phyloP scores from a whole-genome alignment of 495 filamentous ascomycete genomes.

The Neurospora sp. region DNA sequence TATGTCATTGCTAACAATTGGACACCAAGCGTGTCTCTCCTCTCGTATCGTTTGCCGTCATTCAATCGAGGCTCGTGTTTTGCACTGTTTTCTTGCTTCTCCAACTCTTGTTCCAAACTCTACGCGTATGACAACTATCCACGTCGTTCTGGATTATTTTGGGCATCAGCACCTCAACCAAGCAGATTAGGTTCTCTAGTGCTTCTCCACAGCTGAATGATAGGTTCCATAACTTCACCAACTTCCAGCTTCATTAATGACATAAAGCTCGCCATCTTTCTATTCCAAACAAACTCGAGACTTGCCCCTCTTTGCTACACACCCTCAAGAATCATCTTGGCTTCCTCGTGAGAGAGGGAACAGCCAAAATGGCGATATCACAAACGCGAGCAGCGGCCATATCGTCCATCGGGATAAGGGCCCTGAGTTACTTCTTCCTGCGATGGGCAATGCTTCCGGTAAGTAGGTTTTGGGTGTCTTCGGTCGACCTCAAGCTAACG shows the following conservation, averaged over 20 bases:
- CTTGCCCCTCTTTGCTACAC: neutral
- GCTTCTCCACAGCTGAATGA: neutral
- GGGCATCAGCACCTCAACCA: neutral
- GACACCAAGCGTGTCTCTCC: neutral
- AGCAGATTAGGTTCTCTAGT: neutral
- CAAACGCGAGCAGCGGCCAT: conserved; percentile 21
- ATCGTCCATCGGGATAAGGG: conserved; percentile 49
- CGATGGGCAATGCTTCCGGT: conserved; percentile 61
- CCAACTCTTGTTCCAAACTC: neutral
- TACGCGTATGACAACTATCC: neutral
- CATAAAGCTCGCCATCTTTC: neutral
- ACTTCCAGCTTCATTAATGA: neutral
- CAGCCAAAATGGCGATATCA: conserved; percentile 11
- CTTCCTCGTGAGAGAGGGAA: neutral
- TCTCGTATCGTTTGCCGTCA: neutral
- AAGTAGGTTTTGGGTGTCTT: conserved; percentile 8
- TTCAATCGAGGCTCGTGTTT: neutral
- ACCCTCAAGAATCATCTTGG: neutral
- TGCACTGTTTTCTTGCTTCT: neutral
- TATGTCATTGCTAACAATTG: neutral
- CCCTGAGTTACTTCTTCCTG: conserved; percentile 62
- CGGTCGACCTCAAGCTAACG: conserved; percentile 2
- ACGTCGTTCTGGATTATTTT: neutral
- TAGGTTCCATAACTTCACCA: neutral
- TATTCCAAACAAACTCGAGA: neutral